Conservation (phyloP, 371 early-diverging fungal species). For the Coemansia sp. region DNA sequence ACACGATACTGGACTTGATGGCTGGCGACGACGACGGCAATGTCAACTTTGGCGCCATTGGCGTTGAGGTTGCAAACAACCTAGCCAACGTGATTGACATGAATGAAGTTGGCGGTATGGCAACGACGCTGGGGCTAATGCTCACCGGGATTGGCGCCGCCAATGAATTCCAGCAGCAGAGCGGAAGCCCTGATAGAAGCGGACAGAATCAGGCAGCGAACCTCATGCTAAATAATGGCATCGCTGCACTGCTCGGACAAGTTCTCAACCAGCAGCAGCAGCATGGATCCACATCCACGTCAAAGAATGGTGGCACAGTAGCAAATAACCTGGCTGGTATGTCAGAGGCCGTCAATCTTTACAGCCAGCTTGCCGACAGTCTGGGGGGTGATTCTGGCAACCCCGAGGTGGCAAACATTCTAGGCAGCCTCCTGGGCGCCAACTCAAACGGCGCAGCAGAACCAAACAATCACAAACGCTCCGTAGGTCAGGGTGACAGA, state of each 20-base stretch:
- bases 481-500: not conserved
- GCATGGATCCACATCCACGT: not conserved
- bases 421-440: too few species aligned
- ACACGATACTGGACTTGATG: slow-evolving; percentile 37
- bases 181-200: not conserved
- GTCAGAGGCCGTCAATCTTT: not conserved
- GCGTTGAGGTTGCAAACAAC: slow-evolving; percentile 35
- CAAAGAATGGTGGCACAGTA: too few species aligned
- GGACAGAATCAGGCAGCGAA: slow-evolving; percentile 12
- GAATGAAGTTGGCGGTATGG: slow-evolving; percentile 42
- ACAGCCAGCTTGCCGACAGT: not conserved
- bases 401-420: not conserved
- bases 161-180: slow-evolving; percentile 28
- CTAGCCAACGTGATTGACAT: slow-evolving; percentile 45
- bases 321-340: not conserved
- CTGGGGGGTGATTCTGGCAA: not conserved
- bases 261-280: not conserved
- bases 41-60: slow-evolving; percentile 45
- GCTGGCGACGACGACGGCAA: slow-evolving; percentile 42
- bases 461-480: not conserved
- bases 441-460: not conserved
- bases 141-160: slow-evolving; percentile 38
- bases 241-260: slow-evolving; percentile 33
- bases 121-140: slow-evolving; percentile 37
- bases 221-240: slow-evolving; percentile 21